A percentile compares a stretch with the other conserved stretches of the same genome.
phyloP scores from a whole-genome alignment of 768 basidiomycete genomes.

The Lanmaoa rubissima region DNA sequence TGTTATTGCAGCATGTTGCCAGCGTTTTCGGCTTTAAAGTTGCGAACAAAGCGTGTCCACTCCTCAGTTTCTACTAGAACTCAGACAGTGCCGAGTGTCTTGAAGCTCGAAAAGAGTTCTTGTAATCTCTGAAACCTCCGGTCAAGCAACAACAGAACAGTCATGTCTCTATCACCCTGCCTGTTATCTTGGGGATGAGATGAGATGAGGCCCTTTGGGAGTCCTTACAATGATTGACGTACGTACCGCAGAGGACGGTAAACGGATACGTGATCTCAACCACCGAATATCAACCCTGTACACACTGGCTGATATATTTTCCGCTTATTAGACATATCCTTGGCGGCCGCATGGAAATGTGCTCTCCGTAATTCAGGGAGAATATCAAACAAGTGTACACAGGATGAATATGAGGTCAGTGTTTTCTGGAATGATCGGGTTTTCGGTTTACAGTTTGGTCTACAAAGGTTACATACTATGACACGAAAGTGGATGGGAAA shows the following conservation, averaged over 20 bases:
- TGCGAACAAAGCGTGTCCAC: no score
- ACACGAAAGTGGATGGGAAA: neutral
- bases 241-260: neutral
- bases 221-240: neutral
- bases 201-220: neutral
- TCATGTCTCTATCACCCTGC: neutral
- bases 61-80: no score
- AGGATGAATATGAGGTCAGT: neutral
- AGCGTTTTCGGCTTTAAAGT: no score
- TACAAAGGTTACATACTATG: slow-evolving; percentile 4
- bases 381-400: neutral
- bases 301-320: neutral
- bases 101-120: neutral
- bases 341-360: neutral
- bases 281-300: neutral
- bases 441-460: slow-evolving; percentile 23
- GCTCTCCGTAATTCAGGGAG: neutral
- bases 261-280: neutral
- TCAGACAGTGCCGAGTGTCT: neutral
- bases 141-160: neutral
- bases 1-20: no score
- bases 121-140: neutral
- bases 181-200: neutral
- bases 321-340: neutral
- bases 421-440: neutral